Conservation (phyloP, 1,284 basidiomycete genomes). For the Schizophyllum commune region DNA sequence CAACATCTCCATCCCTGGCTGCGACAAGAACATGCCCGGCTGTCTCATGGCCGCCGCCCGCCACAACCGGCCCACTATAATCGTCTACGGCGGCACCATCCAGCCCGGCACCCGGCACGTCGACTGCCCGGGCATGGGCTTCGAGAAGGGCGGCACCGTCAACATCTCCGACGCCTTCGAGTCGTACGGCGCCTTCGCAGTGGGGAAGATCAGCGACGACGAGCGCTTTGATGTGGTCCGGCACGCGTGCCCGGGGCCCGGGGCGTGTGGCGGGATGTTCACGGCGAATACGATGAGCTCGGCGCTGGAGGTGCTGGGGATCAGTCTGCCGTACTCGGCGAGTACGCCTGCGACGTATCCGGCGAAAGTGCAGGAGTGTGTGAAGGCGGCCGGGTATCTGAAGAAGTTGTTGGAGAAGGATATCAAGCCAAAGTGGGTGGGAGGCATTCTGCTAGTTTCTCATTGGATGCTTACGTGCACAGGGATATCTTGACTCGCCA, state of each 20-base stretch:
- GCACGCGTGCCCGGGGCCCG: slow-evolving; percentile 76
- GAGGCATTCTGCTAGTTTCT: slow-evolving; percentile 2
- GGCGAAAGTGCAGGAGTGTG: slow-evolving; percentile 82
- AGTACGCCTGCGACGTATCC: slow-evolving; percentile 78
- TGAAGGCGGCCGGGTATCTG: slow-evolving; percentile 76
- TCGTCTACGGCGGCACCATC: slow-evolving; percentile 84
- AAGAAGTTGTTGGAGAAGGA: slow-evolving; percentile 79
- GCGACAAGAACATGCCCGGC: slow-evolving; percentile 94
- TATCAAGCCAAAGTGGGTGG: slow-evolving; percentile 68
- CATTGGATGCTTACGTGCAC: neutral
- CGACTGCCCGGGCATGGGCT: slow-evolving; percentile 76
- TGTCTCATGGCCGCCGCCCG: slow-evolving; percentile 79
- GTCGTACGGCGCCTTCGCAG: slow-evolving; percentile 69
- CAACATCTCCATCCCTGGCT: slow-evolving; percentile 79
- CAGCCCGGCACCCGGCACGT: slow-evolving; percentile 66
- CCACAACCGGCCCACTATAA: slow-evolving; percentile 80
- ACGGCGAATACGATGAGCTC: slow-evolving; percentile 92
- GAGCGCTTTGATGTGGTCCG: slow-evolving; percentile 75
- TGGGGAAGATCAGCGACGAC: slow-evolving; percentile 70
- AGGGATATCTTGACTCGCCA: slow-evolving; percentile 87
- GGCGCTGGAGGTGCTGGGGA: slow-evolving; percentile 84
- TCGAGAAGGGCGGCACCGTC: slow-evolving; percentile 69
- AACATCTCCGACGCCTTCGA: slow-evolving; percentile 83
- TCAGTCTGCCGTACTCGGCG: slow-evolving; percentile 86
- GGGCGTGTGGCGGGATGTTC: slow-evolving; percentile 81